phyloP scores from a whole-genome alignment of 768 basidiomycete genomes.

The Kwoniella heveanensis region DNA sequence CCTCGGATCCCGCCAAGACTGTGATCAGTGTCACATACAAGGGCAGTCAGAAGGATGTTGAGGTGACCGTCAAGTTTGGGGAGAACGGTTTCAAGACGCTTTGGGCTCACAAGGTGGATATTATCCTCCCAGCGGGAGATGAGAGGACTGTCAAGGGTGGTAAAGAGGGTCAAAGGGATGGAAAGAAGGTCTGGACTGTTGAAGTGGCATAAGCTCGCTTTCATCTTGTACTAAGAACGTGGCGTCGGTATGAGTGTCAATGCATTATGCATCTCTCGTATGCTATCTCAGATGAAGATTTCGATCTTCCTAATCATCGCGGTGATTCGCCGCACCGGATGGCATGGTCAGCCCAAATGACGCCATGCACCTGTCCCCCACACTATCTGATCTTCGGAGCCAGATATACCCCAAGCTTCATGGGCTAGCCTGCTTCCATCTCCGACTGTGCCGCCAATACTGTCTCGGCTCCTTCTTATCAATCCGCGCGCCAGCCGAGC shows the following conservation, averaged over 20 bases:
- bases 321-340: no score
- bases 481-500: no score
- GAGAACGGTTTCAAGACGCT: slow-evolving; percentile 44
- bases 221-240: neutral
- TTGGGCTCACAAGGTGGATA: slow-evolving; percentile 43
- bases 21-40: slow-evolving; percentile 39
- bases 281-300: no score
- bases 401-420: no score
- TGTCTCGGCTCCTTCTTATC: no score
- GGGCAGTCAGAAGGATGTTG: slow-evolving; percentile 27
- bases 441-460: no score
- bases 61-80: slow-evolving; percentile 35
- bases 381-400: no score
- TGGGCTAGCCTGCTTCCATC: no score
- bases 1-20: slow-evolving; percentile 38
- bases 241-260: neutral
- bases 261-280: neutral
- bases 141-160: slow-evolving; percentile 39
- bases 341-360: no score
- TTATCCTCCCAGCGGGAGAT: slow-evolving; percentile 48
- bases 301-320: no score
- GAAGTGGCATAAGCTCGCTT: slow-evolving; percentile 8
- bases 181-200: slow-evolving; percentile 27
- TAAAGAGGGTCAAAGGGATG: slow-evolving; percentile 26
- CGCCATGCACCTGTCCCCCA: no score